These are phyloP conservation scores for Prototheca stagnorum DNA, from an alignment of 163 green algal genomes.

Conservation along the genomic window DNA sequence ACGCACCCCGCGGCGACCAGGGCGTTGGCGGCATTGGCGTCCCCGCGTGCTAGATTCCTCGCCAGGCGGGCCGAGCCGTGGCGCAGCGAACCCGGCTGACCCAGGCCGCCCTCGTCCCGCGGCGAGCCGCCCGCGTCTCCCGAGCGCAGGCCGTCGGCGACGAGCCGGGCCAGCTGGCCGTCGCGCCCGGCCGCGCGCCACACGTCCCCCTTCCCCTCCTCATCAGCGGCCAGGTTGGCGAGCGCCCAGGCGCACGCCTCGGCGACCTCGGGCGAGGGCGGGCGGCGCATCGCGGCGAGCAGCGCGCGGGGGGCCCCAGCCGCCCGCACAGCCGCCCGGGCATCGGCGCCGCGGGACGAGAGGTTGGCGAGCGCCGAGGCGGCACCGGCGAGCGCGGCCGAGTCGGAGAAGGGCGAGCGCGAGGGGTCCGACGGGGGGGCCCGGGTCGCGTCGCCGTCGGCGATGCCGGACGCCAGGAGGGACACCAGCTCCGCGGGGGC, in stretches of 20 bases:
- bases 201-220: background rate
- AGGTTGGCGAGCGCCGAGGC: conserved; percentile 14
- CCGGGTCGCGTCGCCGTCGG: background rate
- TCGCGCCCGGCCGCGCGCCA: background rate
- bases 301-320: conserved; percentile 6
- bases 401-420: background rate
- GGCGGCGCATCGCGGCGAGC: background rate
- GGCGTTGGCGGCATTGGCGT: too few species aligned
- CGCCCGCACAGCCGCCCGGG: conserved; percentile 1
- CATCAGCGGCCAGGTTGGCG: conserved; percentile 4
- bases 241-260: conserved; percentile 13
- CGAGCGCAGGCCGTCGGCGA: background rate
- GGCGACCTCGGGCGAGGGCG: background rate
- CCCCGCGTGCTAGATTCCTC: background rate
- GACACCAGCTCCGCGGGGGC: background rate
- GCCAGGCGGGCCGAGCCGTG: background rate
- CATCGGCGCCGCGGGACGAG: conserved; percentile 11
- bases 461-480: conserved; percentile 1
- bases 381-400: background rate
- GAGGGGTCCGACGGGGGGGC: background rate
- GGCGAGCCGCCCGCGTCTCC: background rate
- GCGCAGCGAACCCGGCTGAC: too few species aligned
- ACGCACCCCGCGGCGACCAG: too few species aligned
- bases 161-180: too few species aligned
- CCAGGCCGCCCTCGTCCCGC: too few species aligned